A percentile compares a stretch with the other conserved stretches of the same genome.
These are phyloP conservation scores for Vaucheria bursata DNA, from an alignment of 352 stramenopile species.

Conservation along the genomic window DNA sequence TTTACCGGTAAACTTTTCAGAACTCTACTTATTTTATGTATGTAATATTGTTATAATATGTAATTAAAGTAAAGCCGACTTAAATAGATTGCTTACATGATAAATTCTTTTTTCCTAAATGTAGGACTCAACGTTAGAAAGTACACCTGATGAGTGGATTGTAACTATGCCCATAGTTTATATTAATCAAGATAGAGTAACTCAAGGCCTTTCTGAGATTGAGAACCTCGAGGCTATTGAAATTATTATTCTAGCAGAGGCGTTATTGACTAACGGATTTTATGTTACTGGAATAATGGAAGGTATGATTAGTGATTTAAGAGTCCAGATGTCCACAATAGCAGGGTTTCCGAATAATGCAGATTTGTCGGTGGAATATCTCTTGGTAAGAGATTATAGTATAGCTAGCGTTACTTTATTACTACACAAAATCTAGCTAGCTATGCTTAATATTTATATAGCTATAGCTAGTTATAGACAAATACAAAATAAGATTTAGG, in stretches of 20 bases:
- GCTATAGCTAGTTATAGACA: too few species aligned
- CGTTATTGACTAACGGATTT: conserved; percentile 56
- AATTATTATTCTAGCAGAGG: background rate
- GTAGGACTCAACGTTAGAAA: conserved; percentile 13
- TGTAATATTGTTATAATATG: too few species aligned
- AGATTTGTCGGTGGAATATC: conserved; percentile 65
- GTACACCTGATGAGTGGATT: conserved; percentile 38
- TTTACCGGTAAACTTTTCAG: too few species aligned
- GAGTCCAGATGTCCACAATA: conserved; percentile 32
- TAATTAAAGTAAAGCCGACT: too few species aligned
- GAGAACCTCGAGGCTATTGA: background rate
- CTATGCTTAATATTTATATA: too few species aligned
- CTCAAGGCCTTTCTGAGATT: background rate
- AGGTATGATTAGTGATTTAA: conserved; percentile 37
- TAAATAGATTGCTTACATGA: too few species aligned
- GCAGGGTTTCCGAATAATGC: conserved; percentile 60
- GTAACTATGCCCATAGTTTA: conserved; percentile 27
- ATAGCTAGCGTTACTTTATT: too few species aligned
- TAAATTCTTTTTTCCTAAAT: background rate
- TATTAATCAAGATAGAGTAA: too few species aligned
- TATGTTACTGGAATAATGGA: conserved; percentile 56
- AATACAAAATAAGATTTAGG: too few species aligned
- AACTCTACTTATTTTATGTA: too few species aligned
- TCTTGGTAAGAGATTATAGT: too few species aligned
- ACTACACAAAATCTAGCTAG: too few species aligned